A percentile compares a stretch with the other conserved stretches of the same genome.
Conservation (phyloP, 129 eudicot species). For the Glebionis coronaria region DNA sequence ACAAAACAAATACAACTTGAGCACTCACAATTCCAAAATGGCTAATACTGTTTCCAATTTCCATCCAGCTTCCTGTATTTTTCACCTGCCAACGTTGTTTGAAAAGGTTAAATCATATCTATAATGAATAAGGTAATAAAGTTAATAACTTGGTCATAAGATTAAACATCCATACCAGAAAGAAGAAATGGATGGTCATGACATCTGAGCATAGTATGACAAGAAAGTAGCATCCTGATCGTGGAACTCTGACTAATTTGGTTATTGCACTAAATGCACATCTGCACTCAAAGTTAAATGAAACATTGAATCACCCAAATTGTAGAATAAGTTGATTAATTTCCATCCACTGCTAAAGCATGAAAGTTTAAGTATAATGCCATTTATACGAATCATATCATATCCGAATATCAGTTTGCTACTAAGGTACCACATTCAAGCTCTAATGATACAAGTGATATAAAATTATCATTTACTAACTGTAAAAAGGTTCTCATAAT, state of each 20-base stretch:
- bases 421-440: neutral
- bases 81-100: constrained; percentile 48
- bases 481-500: neutral
- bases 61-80: constrained; percentile 99
- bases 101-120: neutral
- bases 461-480: too few relatives aligned
- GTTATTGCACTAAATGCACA: constrained; percentile 96
- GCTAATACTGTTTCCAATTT: constrained; percentile 97
- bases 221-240: constrained; percentile 85
- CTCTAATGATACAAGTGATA: neutral
- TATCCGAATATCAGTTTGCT: too few relatives aligned
- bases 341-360: neutral
- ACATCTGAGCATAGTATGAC: constrained; percentile 91
- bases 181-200: constrained; percentile 98
- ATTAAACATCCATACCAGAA: constrained; percentile 55
- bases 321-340: neutral
- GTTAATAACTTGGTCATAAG: constrained; percentile 8
- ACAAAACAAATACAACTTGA: constrained; percentile 88
- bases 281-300: constrained; percentile 42
- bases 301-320: neutral
- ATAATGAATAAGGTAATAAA: neutral
- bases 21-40: constrained; percentile 99
- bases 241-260: constrained; percentile 67
- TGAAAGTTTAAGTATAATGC: neutral
- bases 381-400: too few relatives aligned